Evolutionary conservation across 768 basidiomycete genomes (phyloP), one percentile per base, ranked within the genome.

Genomic region (Termitomyces sp.): DNA sequence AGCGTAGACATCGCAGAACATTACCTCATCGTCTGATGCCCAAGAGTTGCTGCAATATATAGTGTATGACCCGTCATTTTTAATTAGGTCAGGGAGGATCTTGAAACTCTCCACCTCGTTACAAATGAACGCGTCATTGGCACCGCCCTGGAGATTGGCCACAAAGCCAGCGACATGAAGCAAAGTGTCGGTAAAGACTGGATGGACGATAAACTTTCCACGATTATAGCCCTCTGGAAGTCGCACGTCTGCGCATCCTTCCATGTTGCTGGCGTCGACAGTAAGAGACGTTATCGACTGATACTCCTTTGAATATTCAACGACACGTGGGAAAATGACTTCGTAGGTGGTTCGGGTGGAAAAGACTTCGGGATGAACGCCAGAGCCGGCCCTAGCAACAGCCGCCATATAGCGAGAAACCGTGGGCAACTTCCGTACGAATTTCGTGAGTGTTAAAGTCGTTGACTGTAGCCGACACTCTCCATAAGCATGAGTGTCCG

Each of bases 81-180:
- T 73, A 40, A 84, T 57, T 1, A 72, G 60, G 17, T 73, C 65
- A 2, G 79, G 72, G 1, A 87, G 62, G 5, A 82, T 63, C 54
- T 76, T 75, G 42, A 86, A 70, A 5, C 72, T 63, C 15, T 74
- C 79, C 31, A 87, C 72, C 23, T 78, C 74, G 30, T 70, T 78
- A 72, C 88, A 90, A 53, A 91, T 85, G 65, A 80, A 85, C 1
- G 78, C 84, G 53, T 86, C 79, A 28, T 79, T 71, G 26, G 72
- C 53, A 10, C 71, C 67, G 8, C 77, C 80, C 41, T 75, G 78
- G 63, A 82, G 65, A 66, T 90, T 91, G 26, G 82, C 77, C 35
- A 89, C 70, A 67, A 90, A 87, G 3, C 89, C 89, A 0, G 87
- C 81, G 38, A 81, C 76, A 56, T 90, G 89, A 31, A 89, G 70